A percentile compares a stretch with the other conserved stretches of the same genome.
Evolutionary conservation across 2,329 filamentous ascomycete genomes (phyloP).

Genomic region (Hypoxylon sp.): DNA sequence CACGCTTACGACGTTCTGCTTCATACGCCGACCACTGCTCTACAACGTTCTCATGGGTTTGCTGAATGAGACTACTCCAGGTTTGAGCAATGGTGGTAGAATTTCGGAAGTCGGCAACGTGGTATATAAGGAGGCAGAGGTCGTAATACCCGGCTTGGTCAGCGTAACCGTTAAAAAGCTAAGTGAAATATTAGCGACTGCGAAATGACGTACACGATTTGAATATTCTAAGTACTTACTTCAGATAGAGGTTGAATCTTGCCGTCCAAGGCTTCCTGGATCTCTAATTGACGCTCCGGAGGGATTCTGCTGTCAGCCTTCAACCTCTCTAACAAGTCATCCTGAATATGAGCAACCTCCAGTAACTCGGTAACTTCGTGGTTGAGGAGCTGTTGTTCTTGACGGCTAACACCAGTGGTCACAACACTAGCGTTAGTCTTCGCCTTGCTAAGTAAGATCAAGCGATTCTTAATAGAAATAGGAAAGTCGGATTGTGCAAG

Average conservation of each 20-base stretch:
- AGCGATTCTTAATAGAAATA: constrained; percentile 85
- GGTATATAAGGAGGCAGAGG: constrained; percentile 91
- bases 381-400: constrained; percentile 86
- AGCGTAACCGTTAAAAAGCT: constrained; percentile 95
- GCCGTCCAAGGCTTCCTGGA: constrained; percentile 80
- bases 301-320: constrained; percentile 79
- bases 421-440: constrained; percentile 92
- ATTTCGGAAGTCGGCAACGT: constrained; percentile 91
- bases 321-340: constrained; percentile 87
- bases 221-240: constrained; percentile 66
- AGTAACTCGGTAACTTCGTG: constrained; percentile 88
- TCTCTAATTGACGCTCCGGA: constrained; percentile 72
- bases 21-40: constrained; percentile 58
- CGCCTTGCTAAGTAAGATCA: constrained; percentile 90
- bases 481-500: constrained; percentile 87
- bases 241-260: constrained; percentile 81
- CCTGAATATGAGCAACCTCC: constrained; percentile 94
- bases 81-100: constrained; percentile 85
- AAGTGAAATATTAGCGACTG: constrained; percentile 35
- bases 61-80: constrained; percentile 86
- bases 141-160: constrained; percentile 95
- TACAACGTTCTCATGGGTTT: constrained; percentile 72
- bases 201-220: background rate
- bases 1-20: constrained; percentile 60
- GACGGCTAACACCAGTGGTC: constrained; percentile 81